Evolutionary conservation across 163 green algal species (phyloP), one percentile per base, ranked within the genome.

Genomic region (Prototheca wickerhamii): DNA sequence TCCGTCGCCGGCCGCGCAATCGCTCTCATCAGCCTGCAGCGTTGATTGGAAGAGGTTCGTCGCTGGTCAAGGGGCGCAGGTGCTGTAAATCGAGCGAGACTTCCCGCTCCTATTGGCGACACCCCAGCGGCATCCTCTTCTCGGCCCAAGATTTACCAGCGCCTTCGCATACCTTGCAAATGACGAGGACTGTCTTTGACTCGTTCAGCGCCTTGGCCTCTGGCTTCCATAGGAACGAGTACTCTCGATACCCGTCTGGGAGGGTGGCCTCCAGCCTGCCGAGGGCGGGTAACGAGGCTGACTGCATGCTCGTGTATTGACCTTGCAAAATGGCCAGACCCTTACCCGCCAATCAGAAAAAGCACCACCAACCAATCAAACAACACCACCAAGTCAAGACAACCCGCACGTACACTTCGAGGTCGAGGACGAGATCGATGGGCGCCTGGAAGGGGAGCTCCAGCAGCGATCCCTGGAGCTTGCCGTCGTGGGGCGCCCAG

Each of bases 381-480:
- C n/a, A n/a, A 68, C 0, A 46, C 49, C 43, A 52, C 4, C 10
- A 32, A 60, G 4, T 28, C 10, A 33, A 32, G 4, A 25, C 35
- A 2, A 17, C 1, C n/a, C 23, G 0, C 20, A 50, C 75, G 58
- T 54, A 82, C 71, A 60, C 32, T 52, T 93, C 88, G 29, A 98
- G 79, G 59, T 97, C 87, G 17, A 98, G 73, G 31, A 98, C 73
- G 49, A 98, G 92, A 74, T 98, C 92, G 40, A 91, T 64, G 3
- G 92, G 92, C 77, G 88, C 96, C 0, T 53, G 43, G 68, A 93
- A 96, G 2, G 92, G 92, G 57, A 95, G 77, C 17, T 72, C 32
- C 37, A 81, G 60, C 23, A 43, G 34, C 3, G 76, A 80, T 3
- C 81, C 81, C 1, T 75, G 78, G 4, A 92, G 85, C 34, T 64